These are phyloP conservation scores for Aspergillus ochraceus DNA, from an alignment of 2,329 filamentous ascomycete genomes.

Conservation along the genomic window DNA sequence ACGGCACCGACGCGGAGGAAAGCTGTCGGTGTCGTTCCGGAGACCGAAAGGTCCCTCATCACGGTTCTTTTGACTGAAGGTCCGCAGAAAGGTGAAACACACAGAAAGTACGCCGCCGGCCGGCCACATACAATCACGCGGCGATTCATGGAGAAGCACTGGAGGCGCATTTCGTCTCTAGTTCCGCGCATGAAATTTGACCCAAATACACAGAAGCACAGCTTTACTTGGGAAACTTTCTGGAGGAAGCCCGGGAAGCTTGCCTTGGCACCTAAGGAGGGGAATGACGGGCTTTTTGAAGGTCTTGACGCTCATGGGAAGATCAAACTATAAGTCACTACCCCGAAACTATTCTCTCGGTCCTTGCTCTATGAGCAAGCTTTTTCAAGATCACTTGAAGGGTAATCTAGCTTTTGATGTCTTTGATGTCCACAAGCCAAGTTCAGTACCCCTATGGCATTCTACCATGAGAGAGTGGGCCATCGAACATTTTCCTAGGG, in stretches of 20 bases:
- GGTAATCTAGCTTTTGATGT: too few species aligned
- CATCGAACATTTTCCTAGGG: too few species aligned
- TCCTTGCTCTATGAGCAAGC: too few species aligned
- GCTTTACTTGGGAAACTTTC: constrained; percentile 31
- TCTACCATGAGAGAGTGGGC: too few species aligned
- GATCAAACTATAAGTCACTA: not conserved
- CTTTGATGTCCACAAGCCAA: too few species aligned
- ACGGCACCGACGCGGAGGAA: constrained; percentile 27
- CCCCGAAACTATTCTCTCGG: too few species aligned
- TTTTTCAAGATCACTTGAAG: too few species aligned
- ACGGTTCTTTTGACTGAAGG: constrained; percentile 35
- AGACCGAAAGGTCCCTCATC: constrained; percentile 12
- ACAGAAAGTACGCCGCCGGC: constrained; percentile 32
- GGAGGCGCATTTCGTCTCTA: constrained; percentile 36
- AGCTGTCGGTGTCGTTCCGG: not conserved
- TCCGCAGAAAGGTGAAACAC: constrained; percentile 37
- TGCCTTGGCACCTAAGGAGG: not conserved
- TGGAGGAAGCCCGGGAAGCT: not conserved
- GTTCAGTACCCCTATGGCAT: too few species aligned
- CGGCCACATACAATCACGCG: constrained; percentile 42
- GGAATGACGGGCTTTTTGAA: not conserved
- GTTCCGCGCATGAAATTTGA: constrained; percentile 32
- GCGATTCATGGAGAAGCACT: constrained; percentile 40
- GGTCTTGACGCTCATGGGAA: not conserved
- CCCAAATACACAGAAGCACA: constrained; percentile 19